Base-by-base conservation (phyloP, 768 basidiomycete species). In the Phaeotremella fagi region DNA sequence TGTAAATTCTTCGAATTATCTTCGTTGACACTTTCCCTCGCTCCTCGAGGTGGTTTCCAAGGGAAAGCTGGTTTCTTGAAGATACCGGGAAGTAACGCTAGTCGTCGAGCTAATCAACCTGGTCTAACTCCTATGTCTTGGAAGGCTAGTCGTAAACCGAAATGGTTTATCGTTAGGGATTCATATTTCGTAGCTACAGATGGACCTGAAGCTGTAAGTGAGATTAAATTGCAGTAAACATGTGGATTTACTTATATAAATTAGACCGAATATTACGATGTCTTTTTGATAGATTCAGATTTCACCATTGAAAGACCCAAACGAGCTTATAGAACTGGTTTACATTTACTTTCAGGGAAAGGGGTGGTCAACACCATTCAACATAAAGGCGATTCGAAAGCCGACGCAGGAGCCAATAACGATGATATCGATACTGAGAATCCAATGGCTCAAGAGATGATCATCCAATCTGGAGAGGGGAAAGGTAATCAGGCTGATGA, bases 101-200 rank as follows among this genome's bases (percentile, higher is more conserved):
- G 69, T 49, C 56, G 69, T 31, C 54, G 72, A 31, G 64, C 68
- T 45, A 74, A 72, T 46, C 74, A 74, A 41, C 71, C 76, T n/a
- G 75, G 76, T 50, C 55, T 79, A 35, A 71, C 75, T n/a, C 77
- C 76, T 4, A 58, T 74, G 5, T 68, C 68, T 41, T 75, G 76
- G 74, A 75, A 71, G 44, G 55, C 65, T 15, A 70, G 68, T 18
- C 84, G 82, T 61, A 80, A 84, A 51, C 81, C 81, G 31, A 82
- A 85, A 51, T 98, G 95, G 95, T 94, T 90, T 75, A 82, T 88
- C 43, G 83, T 98, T 12, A 80, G 92, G 6, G 94, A 98, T 60
- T 88, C 87, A 61, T 97, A 90, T 75, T 77, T 99, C 11, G 87
- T 95, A 18, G 83, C 85, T 1, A 80, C 90, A 22, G 82, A 87